Evolutionary conservation across 441 rosid species (phyloP).

Genomic region (Erysimum cheiri): DNA sequence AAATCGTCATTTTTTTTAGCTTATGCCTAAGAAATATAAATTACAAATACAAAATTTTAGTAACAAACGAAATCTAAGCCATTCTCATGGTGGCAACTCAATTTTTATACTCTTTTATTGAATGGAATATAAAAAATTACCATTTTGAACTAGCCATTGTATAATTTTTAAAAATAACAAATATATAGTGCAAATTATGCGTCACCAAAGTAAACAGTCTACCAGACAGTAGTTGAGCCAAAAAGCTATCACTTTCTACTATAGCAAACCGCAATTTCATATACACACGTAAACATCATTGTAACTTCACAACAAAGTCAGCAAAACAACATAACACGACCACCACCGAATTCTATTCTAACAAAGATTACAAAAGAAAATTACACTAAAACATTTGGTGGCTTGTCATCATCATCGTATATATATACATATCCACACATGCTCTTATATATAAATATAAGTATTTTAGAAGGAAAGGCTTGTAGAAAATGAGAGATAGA

Average conservation of each 20-base stretch:
- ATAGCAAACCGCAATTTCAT: conserved; percentile 36
- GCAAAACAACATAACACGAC: conserved; percentile 36
- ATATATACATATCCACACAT: conserved; percentile 6
- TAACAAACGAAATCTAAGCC: not conserved
- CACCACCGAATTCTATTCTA: conserved; percentile 30
- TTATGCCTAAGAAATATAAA: not conserved
- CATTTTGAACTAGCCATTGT: not conserved
- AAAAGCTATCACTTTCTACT: conserved; percentile 37
- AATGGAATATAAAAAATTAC: not conserved
- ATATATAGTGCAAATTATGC: conserved; percentile 18
- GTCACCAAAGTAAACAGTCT: conserved; percentile 33
- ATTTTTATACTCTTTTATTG: not conserved
- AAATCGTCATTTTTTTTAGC: not conserved
- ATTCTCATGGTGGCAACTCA: not conserved
- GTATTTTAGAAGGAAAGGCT: conserved; percentile 38
- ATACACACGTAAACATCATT: conserved; percentile 48
- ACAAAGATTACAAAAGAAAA: conserved; percentile 27
- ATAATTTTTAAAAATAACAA: not conserved
- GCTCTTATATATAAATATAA: conserved; percentile 22
- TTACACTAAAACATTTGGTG: conserved; percentile 27
- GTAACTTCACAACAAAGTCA: conserved; percentile 44
- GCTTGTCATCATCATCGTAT: conserved; percentile 11
- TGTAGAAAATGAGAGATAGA: conserved; percentile 74
- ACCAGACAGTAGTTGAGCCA: conserved; percentile 45
- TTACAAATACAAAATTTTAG: too few relatives aligned